phyloP scores from a whole-genome alignment of 176 grass and related monocot genomes.

The Oryza longistaminata region DNA sequence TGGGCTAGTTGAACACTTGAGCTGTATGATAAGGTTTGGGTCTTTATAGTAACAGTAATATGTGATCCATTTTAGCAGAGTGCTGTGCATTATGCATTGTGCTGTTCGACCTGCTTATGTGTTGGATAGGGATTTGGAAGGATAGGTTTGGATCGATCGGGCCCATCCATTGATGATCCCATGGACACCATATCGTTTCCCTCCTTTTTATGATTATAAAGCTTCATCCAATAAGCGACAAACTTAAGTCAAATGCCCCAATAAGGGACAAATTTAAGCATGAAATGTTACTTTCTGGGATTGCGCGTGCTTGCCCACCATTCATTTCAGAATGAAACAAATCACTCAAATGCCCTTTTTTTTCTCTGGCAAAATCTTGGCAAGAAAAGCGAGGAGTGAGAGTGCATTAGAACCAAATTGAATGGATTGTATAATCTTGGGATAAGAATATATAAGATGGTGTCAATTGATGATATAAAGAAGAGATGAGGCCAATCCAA shows the following conservation, averaged over 20 bases:
- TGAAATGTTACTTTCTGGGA: not conserved
- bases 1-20: not conserved
- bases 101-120: not conserved
- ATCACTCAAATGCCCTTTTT: not conserved
- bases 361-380: constrained; percentile 9
- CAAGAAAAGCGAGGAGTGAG: constrained; percentile 13
- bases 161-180: not conserved
- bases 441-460: not conserved
- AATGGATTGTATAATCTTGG: not conserved
- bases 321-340: not conserved
- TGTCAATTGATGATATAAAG: constrained; percentile 3
- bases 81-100: not conserved
- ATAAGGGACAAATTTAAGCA: not conserved
- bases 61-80: not conserved
- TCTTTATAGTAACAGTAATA: not conserved
- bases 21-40: not conserved
- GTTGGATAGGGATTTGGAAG: not conserved
- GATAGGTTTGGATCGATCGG: not conserved
- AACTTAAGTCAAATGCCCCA: not conserved
- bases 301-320: constrained; percentile 4
- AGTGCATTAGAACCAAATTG: not conserved
- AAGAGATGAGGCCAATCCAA: not conserved
- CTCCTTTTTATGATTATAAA: not conserved
- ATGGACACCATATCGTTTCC: not conserved
- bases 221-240: not conserved